Evolutionary conservation across 2,329 filamentous ascomycete species (phyloP).

Genomic region (Fusarium staphyleae): DNA sequence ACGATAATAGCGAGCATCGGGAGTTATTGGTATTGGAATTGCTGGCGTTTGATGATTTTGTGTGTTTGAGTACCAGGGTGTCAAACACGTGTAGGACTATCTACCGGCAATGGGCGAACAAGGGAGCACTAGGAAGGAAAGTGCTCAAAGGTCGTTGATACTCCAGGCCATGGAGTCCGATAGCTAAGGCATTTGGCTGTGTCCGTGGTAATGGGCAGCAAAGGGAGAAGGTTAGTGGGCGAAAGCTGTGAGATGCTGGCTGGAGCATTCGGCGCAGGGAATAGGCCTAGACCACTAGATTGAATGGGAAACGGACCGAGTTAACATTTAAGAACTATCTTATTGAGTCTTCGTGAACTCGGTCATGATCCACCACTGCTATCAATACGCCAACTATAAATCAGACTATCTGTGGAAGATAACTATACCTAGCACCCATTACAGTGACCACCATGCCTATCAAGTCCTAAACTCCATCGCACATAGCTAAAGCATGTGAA

Average conservation of each 20-base stretch:
- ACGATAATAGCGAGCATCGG: conserved; percentile 34
- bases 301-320: conserved; percentile 26
- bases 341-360: no score
- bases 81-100: conserved; percentile 26
- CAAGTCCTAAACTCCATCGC: no score
- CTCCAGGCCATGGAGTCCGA: not conserved
- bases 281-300: conserved; percentile 29
- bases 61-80: conserved; percentile 25
- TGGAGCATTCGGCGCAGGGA: conserved; percentile 5
- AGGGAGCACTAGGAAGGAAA: not conserved
- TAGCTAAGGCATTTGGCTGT: no score
- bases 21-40: conserved; percentile 22
- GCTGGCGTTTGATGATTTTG: conserved; percentile 28
- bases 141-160: not conserved
- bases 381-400: not conserved
- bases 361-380: no score
- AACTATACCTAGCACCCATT: no score
- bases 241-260: not conserved
- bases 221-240: not conserved
- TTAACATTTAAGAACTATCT: not conserved
- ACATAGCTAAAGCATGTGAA: not conserved
- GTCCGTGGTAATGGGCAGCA: not conserved
- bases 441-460: no score
- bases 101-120: conserved; percentile 4
- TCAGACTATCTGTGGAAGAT: not conserved